These are phyloP conservation scores for Spatholobus suberectus DNA, from an alignment of 306 rosid genomes.

Conservation along the genomic window DNA sequence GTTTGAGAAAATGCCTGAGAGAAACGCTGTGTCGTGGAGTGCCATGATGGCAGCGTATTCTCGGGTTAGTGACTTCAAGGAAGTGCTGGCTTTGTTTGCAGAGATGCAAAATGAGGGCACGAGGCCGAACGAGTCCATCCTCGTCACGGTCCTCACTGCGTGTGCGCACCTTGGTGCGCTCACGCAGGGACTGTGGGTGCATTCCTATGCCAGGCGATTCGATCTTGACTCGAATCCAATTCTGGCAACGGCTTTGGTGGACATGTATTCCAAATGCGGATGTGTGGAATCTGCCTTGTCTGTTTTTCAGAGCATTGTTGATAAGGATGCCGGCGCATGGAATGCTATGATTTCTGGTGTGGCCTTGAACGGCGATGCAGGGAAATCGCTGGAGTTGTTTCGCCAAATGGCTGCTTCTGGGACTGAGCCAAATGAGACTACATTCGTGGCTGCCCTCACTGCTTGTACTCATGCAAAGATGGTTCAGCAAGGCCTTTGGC, in stretches of 20 bases:
- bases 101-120: conserved; percentile 46
- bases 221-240: conserved; percentile 39
- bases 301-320: conserved; percentile 39
- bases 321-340: conserved; percentile 64
- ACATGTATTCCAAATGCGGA: conserved; percentile 59
- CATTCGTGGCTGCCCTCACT: conserved; percentile 66
- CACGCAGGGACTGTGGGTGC: conserved; percentile 56
- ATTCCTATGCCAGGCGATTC: conserved; percentile 48
- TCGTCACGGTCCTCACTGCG: conserved; percentile 51
- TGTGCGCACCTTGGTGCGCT: conserved; percentile 56
- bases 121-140: conserved; percentile 50
- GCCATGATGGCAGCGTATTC: conserved; percentile 56
- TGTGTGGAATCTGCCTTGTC: conserved; percentile 47
- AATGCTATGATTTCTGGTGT: conserved; percentile 75
- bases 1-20: conserved; percentile 83
- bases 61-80: conserved; percentile 47
- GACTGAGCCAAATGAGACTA: conserved; percentile 58
- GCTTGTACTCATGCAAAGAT: conserved; percentile 72
- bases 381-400: conserved; percentile 64
- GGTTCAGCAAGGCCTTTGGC: conserved; percentile 63
- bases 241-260: conserved; percentile 70
- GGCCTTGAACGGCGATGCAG: conserved; percentile 69
- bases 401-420: conserved; percentile 50
- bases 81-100: conserved; percentile 50
- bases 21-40: conserved; percentile 66